Conservation (phyloP, 2,329 filamentous ascomycete species). For the Cladosporium cucumerinum region DNA sequence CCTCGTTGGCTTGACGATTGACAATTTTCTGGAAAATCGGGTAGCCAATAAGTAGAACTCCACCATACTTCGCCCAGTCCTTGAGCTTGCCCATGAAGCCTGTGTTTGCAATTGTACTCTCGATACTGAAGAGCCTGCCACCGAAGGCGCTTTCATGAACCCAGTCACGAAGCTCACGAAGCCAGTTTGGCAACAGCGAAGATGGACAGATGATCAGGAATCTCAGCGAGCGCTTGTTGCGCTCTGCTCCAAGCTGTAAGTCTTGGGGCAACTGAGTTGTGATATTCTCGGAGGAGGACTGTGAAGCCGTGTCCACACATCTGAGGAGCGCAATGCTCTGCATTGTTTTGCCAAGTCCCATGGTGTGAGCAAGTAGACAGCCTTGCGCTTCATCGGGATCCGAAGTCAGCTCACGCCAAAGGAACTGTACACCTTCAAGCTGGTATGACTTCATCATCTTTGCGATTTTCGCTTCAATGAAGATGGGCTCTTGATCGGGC, state of each 20-base stretch:
- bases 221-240: conserved; percentile 48
- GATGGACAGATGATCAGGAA: conserved; percentile 75
- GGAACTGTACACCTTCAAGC: conserved; percentile 74
- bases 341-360: conserved; percentile 92
- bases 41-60: conserved; percentile 76
- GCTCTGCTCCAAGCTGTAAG: conserved; percentile 41
- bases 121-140: conserved; percentile 51
- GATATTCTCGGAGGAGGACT: conserved; percentile 56
- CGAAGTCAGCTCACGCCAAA: conserved; percentile 79
- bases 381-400: conserved; percentile 58
- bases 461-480: conserved; percentile 63
- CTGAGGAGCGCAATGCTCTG: conserved; percentile 79
- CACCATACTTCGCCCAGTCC: conserved; percentile 63
- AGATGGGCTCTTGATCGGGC: conserved; percentile 59
- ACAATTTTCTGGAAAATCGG: conserved; percentile 57
- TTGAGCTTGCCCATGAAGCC: conserved; percentile 47
- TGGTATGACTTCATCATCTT: conserved; percentile 73
- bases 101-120: conserved; percentile 37
- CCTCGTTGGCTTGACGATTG: conserved; percentile 44
- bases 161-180: conserved; percentile 73
- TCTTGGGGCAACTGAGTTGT: conserved; percentile 64
- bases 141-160: conserved; percentile 43
- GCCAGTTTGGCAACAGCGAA: conserved; percentile 75
- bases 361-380: conserved; percentile 80
- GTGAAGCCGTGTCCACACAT: conserved; percentile 64